These are phyloP conservation scores for Populus deltoides DNA, from an alignment of 345 rosid genomes.

Conservation along the genomic window DNA sequence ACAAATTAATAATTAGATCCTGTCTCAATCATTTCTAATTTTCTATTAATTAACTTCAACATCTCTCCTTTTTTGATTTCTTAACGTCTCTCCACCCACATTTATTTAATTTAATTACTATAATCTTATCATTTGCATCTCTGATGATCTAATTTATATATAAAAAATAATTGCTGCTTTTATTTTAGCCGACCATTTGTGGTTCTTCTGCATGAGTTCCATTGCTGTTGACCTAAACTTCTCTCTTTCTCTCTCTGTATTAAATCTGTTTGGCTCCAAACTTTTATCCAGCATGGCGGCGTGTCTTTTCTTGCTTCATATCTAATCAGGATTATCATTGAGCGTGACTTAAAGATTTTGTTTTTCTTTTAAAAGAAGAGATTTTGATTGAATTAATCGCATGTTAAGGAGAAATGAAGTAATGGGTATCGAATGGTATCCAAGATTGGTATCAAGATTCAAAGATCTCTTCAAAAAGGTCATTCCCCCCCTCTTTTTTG, in stretches of 20 bases:
- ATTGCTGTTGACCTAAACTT: neutral
- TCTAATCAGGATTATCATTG: neutral
- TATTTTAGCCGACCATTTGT: neutral
- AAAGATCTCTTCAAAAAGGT: conserved; percentile 10
- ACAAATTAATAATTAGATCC: neutral
- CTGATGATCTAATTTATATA: neutral
- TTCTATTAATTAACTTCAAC: neutral
- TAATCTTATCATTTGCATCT: neutral
- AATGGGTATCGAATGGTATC: neutral
- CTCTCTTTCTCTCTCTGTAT: neutral
- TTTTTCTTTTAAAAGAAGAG: neutral
- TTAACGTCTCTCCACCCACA: neutral
- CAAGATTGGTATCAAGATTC: neutral
- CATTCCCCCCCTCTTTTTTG: neutral
- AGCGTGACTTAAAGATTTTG: conserved; percentile 1
- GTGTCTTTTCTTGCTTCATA: conserved; percentile 15
- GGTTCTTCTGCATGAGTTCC: neutral
- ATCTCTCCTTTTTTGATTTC: neutral
- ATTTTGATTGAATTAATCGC: neutral
- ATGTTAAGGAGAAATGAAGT: conserved; percentile 4
- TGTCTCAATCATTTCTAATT: neutral
- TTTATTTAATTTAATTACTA: neutral
- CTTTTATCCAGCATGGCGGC: conserved; percentile 12
- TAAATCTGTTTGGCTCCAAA: neutral
- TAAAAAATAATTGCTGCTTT: neutral